phyloP scores from a whole-genome alignment of 2,329 filamentous ascomycete genomes.

The Pseudopithomyces chartarum region DNA sequence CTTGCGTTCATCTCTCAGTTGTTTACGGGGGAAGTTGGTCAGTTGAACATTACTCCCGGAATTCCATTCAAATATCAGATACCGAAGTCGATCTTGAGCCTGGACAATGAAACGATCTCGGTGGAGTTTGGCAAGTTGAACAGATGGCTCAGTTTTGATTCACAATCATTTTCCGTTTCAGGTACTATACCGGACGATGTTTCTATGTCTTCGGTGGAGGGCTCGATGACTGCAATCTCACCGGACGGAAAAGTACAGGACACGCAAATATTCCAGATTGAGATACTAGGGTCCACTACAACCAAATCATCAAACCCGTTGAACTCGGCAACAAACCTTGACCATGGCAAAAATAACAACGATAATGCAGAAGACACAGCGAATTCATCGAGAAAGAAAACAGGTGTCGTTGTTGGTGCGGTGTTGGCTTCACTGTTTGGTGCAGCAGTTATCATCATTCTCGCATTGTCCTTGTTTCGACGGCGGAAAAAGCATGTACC shows the following conservation, averaged over 20 bases:
- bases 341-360: slow-evolving; percentile 4
- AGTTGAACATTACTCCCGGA: slow-evolving; percentile 56
- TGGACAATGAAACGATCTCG: slow-evolving; percentile 47
- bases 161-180: slow-evolving; percentile 49
- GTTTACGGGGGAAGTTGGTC: slow-evolving; percentile 50
- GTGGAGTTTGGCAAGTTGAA: slow-evolving; percentile 51
- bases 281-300: slow-evolving; percentile 24
- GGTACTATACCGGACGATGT: slow-evolving; percentile 55
- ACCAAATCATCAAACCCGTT: slow-evolving; percentile 3
- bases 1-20: slow-evolving; percentile 50
- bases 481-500: slow-evolving; percentile 26
- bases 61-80: slow-evolving; percentile 56
- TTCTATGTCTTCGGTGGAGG: slow-evolving; percentile 45
- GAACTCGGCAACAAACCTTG: slow-evolving; percentile 10
- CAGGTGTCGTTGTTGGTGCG: slow-evolving; percentile 28
- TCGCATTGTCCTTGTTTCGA: slow-evolving; percentile 25
- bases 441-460: slow-evolving; percentile 29
- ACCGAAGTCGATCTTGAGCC: slow-evolving; percentile 48
- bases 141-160: slow-evolving; percentile 57
- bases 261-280: slow-evolving; percentile 52
- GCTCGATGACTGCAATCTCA: slow-evolving; percentile 51
- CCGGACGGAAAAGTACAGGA: slow-evolving; percentile 37
- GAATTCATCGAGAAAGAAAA: slow-evolving; percentile 14
- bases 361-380: background rate
- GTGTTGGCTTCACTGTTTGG: slow-evolving; percentile 42